Percentiles rank a stretch among this genome's conserved stretches.
Conservation (phyloP, 2,329 filamentous ascomycete species). For the Aspergillus tamarii region DNA sequence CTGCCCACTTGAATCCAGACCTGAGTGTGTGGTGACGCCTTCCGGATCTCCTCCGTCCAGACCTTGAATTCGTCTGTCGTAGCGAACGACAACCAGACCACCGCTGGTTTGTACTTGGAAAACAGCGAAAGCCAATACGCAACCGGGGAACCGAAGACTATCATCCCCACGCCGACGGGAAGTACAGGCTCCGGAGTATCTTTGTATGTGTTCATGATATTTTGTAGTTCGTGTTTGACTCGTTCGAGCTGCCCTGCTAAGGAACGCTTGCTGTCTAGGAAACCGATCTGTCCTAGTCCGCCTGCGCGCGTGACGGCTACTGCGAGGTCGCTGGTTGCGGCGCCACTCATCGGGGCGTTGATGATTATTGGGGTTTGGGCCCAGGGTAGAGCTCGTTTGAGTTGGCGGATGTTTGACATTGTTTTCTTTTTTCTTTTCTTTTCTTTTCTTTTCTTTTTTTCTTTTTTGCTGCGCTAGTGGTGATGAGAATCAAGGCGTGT, state of each 20-base stretch:
- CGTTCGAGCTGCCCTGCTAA: neutral
- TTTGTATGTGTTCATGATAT: neutral
- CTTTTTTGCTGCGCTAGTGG: neutral
- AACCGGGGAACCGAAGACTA: neutral
- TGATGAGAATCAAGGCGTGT: neutral
- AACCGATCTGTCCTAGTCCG: constrained; percentile 22
- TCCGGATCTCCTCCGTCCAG: constrained; percentile 16
- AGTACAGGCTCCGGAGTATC: neutral
- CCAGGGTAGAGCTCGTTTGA: constrained; percentile 20
- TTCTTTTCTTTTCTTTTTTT: neutral
- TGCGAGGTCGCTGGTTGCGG: constrained; percentile 17
- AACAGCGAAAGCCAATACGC: constrained; percentile 12
- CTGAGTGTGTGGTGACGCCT: neutral
- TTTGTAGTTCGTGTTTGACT: constrained; percentile 4
- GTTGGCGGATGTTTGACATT: neutral
- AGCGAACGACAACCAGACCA: constrained; percentile 22
- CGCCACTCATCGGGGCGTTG: constrained; percentile 24
- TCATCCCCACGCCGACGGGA: neutral
- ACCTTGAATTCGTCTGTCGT: constrained; percentile 10
- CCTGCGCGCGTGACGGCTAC: constrained; percentile 17
- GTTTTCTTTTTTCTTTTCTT: neutral
- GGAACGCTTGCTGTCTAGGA: constrained; percentile 5
- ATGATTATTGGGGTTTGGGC: constrained; percentile 16
- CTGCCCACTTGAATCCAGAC: neutral
- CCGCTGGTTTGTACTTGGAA: constrained; percentile 15